These are phyloP conservation scores for Phytophthora palmivora DNA, from an alignment of 352 stramenopile species.

Conservation along the genomic window DNA sequence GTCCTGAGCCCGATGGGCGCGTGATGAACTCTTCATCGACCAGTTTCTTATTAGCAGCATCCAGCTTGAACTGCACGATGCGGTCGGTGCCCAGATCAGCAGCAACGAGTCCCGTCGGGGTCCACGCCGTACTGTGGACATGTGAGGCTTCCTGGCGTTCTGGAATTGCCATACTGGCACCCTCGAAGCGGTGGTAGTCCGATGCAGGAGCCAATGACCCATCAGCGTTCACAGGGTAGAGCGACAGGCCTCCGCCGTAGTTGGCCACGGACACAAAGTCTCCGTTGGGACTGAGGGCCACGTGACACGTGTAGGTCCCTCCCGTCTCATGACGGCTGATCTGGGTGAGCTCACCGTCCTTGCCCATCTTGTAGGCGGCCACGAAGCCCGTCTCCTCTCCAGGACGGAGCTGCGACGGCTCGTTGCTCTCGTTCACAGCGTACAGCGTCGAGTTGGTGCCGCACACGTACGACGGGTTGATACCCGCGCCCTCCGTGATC, in stretches of 20 bases:
- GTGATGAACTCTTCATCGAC: conserved; percentile 47
- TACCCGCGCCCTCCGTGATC: conserved; percentile 55
- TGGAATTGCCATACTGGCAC: conserved; percentile 50
- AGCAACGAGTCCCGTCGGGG: conserved; percentile 48
- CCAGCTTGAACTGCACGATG: conserved; percentile 65
- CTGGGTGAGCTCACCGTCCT: conserved; percentile 44
- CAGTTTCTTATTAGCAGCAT: conserved; percentile 51
- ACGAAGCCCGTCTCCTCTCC: conserved; percentile 65
- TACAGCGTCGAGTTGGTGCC: conserved; percentile 57
- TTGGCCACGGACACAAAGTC: conserved; percentile 77
- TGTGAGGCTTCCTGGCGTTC: conserved; percentile 80
- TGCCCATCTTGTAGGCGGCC: conserved; percentile 55
- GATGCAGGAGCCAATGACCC: conserved; percentile 53
- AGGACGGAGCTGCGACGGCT: conserved; percentile 37
- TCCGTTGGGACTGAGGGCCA: conserved; percentile 49
- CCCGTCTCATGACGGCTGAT: conserved; percentile 62
- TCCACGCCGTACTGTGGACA: conserved; percentile 81
- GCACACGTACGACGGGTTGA: conserved; percentile 77
- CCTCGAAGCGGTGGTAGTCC: conserved; percentile 56
- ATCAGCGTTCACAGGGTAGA: conserved; percentile 67
- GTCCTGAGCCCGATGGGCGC: conserved; percentile 57
- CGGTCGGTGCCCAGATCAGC: conserved; percentile 78
- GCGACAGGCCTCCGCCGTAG: conserved; percentile 68
- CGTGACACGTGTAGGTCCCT: conserved; percentile 71
- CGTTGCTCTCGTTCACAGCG: conserved; percentile 74